A percentile compares a stretch with the other conserved stretches of the same genome.
Evolutionary conservation across 441 rosid species (phyloP).

Genomic region (Croton setiger): DNA sequence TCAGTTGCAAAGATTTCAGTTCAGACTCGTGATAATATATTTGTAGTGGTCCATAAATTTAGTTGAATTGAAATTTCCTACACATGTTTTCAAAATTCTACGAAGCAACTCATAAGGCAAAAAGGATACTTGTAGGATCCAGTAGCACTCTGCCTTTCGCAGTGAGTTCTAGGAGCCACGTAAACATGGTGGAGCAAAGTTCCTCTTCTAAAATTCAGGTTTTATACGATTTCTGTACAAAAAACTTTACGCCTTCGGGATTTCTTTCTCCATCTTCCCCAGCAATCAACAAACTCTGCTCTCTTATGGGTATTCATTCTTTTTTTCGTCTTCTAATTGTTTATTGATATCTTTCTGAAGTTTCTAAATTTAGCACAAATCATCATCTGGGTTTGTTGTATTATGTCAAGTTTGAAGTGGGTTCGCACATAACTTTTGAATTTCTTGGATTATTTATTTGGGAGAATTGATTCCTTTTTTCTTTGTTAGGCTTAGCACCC

Average conservation of each 20-base stretch:
- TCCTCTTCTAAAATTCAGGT: conserved; percentile 54
- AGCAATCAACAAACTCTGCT: conserved; percentile 45
- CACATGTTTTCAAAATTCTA: conserved; percentile 47
- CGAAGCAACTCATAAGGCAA: conserved; percentile 44
- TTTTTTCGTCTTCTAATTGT: neutral
- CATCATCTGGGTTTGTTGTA: conserved; percentile 24
- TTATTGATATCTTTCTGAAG: neutral
- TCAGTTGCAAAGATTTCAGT: too few species aligned
- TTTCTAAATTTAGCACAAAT: conserved; percentile 8
- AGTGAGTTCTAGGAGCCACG: conserved; percentile 28
- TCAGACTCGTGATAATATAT: neutral
- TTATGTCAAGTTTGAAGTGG: conserved; percentile 12
- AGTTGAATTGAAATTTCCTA: neutral
- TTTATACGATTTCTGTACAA: conserved; percentile 59
- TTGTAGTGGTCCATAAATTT: neutral
- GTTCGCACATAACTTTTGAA: conserved; percentile 11
- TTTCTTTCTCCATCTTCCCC: conserved; percentile 44
- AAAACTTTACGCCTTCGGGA: conserved; percentile 48
- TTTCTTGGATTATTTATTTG: neutral
- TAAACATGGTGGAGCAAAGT: conserved; percentile 36
- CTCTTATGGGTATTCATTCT: conserved; percentile 83
- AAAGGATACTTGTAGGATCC: conserved; percentile 23
- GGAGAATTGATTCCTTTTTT: neutral
- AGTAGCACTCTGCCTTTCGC: conserved; percentile 12
- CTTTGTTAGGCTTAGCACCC: neutral